Evolutionary conservation across 352 stramenopile genomes (phyloP).

Genomic region (Pythium brachiatum): DNA sequence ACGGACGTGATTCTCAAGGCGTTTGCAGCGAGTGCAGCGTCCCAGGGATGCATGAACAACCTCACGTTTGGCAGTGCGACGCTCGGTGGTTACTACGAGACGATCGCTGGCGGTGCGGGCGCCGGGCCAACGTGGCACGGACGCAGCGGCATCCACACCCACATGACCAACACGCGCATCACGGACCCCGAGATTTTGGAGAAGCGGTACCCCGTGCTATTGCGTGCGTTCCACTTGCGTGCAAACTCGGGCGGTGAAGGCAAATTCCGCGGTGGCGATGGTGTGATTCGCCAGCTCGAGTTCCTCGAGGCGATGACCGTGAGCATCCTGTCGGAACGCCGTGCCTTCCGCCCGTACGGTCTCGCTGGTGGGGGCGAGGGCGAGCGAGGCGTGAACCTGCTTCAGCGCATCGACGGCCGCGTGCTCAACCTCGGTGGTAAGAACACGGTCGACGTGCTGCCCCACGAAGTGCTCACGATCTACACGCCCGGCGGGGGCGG

Average conservation of each 20-base stretch:
- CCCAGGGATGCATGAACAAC: slow-evolving; percentile 99
- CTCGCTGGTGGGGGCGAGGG: slow-evolving; percentile 90
- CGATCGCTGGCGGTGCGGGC: slow-evolving; percentile 97
- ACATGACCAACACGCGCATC: slow-evolving; percentile 99
- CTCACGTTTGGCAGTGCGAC: slow-evolving; percentile 97
- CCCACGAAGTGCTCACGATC: slow-evolving; percentile 94
- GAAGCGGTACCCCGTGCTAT: slow-evolving; percentile 91
- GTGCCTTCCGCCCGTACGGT: slow-evolving; percentile 95
- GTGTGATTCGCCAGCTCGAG: slow-evolving; percentile 95
- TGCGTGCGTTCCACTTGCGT: slow-evolving; percentile 84
- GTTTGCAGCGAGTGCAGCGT: slow-evolving; percentile 95
- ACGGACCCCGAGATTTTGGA: slow-evolving; percentile 99
- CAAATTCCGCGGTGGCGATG: slow-evolving; percentile 91
- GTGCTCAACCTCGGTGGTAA: slow-evolving; percentile 88
- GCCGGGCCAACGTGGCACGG: slow-evolving; percentile 96
- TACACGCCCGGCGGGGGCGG: slow-evolving; percentile 96
- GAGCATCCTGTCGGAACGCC: slow-evolving; percentile 96
- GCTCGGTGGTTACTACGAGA: slow-evolving; percentile 98
- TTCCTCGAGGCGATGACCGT: slow-evolving; percentile 94
- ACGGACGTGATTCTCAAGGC: slow-evolving; percentile 98
- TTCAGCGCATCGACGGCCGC: slow-evolving; percentile 69
- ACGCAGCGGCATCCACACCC: slow-evolving; percentile 96
- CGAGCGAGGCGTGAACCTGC: slow-evolving; percentile 91
- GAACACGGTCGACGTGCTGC: slow-evolving; percentile 91
- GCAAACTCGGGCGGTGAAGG: slow-evolving; percentile 90